Evolutionary conservation across 257 asterid species (phyloP).

Genomic region (Gentiana macrophylla): DNA sequence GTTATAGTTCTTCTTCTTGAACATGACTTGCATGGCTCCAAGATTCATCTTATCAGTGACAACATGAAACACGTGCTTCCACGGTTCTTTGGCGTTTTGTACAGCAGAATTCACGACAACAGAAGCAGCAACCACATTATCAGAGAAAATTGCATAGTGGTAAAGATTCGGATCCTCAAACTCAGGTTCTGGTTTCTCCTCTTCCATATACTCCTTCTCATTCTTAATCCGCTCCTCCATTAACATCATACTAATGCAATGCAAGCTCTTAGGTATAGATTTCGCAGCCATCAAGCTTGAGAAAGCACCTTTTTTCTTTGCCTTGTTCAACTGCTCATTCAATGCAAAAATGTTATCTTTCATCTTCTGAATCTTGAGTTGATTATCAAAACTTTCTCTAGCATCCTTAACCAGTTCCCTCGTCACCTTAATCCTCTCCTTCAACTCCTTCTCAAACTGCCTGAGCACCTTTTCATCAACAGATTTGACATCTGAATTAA

Average conservation of each 20-base stretch:
- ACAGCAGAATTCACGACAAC: slow-evolving; percentile 48
- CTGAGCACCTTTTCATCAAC: slow-evolving; percentile 28
- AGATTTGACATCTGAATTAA: slow-evolving; percentile 18
- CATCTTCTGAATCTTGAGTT: slow-evolving; percentile 39
- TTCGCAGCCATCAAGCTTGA: slow-evolving; percentile 49
- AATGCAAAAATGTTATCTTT: slow-evolving; percentile 37
- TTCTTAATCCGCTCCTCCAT: slow-evolving; percentile 37
- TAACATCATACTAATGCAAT: slow-evolving; percentile 38
- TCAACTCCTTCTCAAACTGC: slow-evolving; percentile 39
- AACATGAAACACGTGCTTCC: slow-evolving; percentile 48
- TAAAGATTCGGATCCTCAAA: slow-evolving; percentile 39
- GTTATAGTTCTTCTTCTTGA: slow-evolving; percentile 29
- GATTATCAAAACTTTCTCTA: slow-evolving; percentile 43
- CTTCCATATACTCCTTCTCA: slow-evolving; percentile 30
- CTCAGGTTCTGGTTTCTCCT: slow-evolving; percentile 32
- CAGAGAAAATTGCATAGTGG: slow-evolving; percentile 49
- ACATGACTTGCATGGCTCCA: slow-evolving; percentile 57
- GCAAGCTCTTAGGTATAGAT: slow-evolving; percentile 47
- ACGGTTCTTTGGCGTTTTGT: slow-evolving; percentile 36
- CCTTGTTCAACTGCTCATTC: slow-evolving; percentile 36
- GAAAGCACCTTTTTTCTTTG: slow-evolving; percentile 44
- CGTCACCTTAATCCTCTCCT: slow-evolving; percentile 31
- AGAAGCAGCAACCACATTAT: slow-evolving; percentile 46
- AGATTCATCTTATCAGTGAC: slow-evolving; percentile 48
- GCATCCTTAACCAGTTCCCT: slow-evolving; percentile 36